These are phyloP conservation scores for Voacanga thouarsii DNA, from an alignment of 257 asterid species.

Conservation along the genomic window DNA sequence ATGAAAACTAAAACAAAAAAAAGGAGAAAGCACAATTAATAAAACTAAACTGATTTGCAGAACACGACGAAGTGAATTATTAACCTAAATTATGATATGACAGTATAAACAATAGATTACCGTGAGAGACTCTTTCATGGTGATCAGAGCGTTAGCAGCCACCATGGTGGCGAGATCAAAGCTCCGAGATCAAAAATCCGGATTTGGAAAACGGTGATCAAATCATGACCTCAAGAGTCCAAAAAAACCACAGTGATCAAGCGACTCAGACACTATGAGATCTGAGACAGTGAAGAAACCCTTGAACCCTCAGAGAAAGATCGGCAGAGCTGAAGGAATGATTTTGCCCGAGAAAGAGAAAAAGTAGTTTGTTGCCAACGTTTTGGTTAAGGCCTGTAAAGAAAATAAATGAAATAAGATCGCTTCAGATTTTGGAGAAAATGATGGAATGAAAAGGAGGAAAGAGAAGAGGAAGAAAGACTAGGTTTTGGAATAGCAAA, in stretches of 20 bases:
- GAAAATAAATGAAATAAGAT: not conserved
- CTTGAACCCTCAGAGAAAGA: no score
- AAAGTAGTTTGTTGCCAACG: slow-evolving; percentile 2
- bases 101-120: slow-evolving; percentile 29
- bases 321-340: slow-evolving; percentile 9
- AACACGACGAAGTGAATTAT: slow-evolving; percentile 1
- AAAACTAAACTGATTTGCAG: not conserved
- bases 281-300: no score
- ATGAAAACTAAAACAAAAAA: slow-evolving; percentile 1
- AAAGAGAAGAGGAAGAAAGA: no score
- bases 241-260: no score
- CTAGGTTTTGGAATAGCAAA: no score
- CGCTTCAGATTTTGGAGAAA: slow-evolving; percentile 16
- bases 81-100: not conserved
- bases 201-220: no score
- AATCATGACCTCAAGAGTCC: no score
- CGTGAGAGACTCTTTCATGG: slow-evolving; percentile 96
- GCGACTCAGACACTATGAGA: no score
- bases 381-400: not conserved
- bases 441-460: no score
- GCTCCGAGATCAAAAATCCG: no score
- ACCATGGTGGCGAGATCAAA: slow-evolving; percentile 81
- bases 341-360: not conserved
- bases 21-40: not conserved
- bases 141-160: slow-evolving; percentile 99